phyloP scores from a whole-genome alignment of 2,329 filamentous ascomycete species.

The Domatiomyces catenatus region DNA sequence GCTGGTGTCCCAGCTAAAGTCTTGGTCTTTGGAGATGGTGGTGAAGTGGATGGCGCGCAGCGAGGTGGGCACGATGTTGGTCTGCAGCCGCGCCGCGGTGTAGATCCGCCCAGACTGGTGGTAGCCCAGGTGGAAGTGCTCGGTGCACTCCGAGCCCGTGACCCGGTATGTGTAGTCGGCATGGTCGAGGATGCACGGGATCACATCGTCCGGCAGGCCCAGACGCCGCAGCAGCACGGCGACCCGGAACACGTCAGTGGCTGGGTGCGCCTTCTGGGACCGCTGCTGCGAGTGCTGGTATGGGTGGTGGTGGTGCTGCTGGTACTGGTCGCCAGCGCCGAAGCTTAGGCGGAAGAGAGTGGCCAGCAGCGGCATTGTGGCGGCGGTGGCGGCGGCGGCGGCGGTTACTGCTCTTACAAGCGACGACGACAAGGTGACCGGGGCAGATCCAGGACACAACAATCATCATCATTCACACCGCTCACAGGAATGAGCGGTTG shows the following conservation, averaged over 20 bases:
- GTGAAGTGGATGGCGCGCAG: slow-evolving; percentile 3
- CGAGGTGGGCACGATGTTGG: background rate
- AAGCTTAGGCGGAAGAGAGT: background rate
- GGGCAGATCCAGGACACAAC: background rate
- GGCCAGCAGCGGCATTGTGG: background rate
- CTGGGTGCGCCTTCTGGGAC: background rate
- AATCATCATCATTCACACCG: background rate
- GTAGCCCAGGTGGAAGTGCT: background rate
- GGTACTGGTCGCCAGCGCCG: background rate
- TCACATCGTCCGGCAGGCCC: background rate
- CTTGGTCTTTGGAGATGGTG: slow-evolving; percentile 2
- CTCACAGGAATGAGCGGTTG: background rate
- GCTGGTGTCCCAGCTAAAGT: slow-evolving; percentile 3
- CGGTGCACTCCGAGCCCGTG: background rate
- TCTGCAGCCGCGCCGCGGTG: background rate
- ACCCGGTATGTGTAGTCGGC: background rate
- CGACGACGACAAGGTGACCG: background rate
- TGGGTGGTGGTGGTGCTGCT: background rate
- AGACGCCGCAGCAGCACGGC: background rate
- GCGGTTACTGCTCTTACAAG: background rate
- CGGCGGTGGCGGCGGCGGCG: too few relatives aligned
- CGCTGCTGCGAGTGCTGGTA: too few relatives aligned
- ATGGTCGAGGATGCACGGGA: background rate
- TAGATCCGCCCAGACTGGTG: background rate
- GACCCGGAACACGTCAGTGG: background rate